Base-by-base conservation (phyloP, 2,329 filamentous ascomycete species). In the Diaporthe humulicola region DNA sequence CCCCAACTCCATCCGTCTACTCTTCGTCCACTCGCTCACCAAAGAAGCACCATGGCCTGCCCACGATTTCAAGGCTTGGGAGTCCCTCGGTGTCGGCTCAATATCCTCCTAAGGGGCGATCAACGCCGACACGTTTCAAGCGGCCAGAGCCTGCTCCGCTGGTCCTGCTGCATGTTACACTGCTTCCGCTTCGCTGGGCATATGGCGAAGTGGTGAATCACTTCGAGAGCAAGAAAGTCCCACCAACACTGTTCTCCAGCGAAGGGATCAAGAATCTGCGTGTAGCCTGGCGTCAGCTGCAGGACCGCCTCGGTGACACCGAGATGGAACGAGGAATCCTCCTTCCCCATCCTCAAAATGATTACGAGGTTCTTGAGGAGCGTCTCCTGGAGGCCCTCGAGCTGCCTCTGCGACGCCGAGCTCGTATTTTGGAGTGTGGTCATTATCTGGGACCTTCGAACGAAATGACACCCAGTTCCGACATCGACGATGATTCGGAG, bases 361-460 rank as follows among this genome's bases (percentile, higher is more conserved):
- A 96, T 81, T 96, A 94, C 79, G 94, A 96, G 82, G 85, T 95
- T 73, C 88, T 97, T 0, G 93, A 96, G 83, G 94, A 96, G 84
- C 88, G 94, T 38, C 86, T 96, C 45, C 85, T 96, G 3, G 94
- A 96, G 82, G 92, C 93, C 2, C 84, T 96, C 60, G 94, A 95
- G 81, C 86, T 96, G 22, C 92, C 91, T 1, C 85, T 92, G 40
- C 86, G 87, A 22, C 86, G 89, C 1, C 86, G 91, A n/a, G 93
- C 93, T 3, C 88, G 92, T 4, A 91, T 96, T 57, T 87, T 94
- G 9, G 93, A 93, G 79, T 95, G 93, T 78, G 94, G 94, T 0
- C 94, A 96, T 81, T 96, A 95, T 75, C 88, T 94, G 1, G 90
- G 91, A 0, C 89, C 91, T 0, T 86, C 89, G 5, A 90, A 90